Base-by-base conservation (phyloP, 768 basidiomycete species). In the Clitopilus hobsonii region DNA sequence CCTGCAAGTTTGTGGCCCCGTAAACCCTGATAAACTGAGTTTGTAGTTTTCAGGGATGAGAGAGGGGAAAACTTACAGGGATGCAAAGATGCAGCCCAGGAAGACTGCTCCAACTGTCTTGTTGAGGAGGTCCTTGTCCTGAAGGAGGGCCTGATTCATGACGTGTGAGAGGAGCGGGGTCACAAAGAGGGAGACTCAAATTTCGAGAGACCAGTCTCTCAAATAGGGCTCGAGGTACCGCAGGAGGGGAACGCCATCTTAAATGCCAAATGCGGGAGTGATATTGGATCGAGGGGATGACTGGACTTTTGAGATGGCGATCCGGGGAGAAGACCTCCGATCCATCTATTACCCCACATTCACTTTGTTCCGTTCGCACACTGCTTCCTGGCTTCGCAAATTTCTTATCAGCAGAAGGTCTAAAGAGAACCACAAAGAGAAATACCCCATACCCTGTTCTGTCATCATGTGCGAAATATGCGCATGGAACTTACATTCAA, bases 41-140 rank as follows among this genome's bases (percentile, higher is more conserved):
- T 2, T n/a, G 7, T 26, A 16, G 26, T 14, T 13, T 10, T 38
- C 10, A 4, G 18, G 10, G 8, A 20, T 32, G 6, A 36, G 16
- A 30, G 13, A 24, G 28, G 32, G 27, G 10, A 25, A 16, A n/a
- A 62, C 69, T 53, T 59, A 69, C 69, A 69, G 60, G 10, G 65
- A 61, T 49, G 69, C 63, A 49, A 60, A 56, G 48, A 67, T 55
- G 11, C 62, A 54, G n/a, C 69, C 69, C 30, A 70, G 14, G 53
- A 67, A 67, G 26, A 60, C 60, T 10, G 66, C 69, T 27, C 69
- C 69, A 1, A 69, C 49, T 6, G 69, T 70, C n/a, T 36, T 36
- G 32, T 36, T 36, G 32, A 36, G 32, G 13, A 36, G 32, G 32
- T 36, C 32, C 32, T 36, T 36, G 32, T 36, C 32, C n/a, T 36